These are phyloP conservation scores for Dichotomocladium elegans DNA, from an alignment of 371 early-diverging fungal genomes.

Conservation along the genomic window DNA sequence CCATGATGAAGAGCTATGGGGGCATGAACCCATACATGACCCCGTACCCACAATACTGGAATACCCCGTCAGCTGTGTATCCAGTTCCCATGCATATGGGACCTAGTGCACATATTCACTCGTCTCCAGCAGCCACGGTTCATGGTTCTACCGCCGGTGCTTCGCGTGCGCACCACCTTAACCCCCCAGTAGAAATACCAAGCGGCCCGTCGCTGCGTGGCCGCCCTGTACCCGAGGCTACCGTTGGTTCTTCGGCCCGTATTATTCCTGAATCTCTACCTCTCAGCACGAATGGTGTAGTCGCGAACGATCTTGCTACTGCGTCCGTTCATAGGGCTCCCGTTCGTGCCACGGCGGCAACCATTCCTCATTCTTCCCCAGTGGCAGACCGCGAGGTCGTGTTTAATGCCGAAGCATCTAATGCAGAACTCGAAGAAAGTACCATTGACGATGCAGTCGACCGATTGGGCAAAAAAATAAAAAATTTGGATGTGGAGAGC, in stretches of 20 bases:
- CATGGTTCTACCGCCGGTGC: no score
- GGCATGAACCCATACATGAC: constrained; percentile 35
- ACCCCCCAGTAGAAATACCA: constrained; percentile 22
- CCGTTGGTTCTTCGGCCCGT: constrained; percentile 16
- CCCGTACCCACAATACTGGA: constrained; percentile 24
- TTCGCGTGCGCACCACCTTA: no score
- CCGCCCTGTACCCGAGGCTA: no score
- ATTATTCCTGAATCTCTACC: not conserved
- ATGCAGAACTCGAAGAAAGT: not conserved
- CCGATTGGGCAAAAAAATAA: not conserved
- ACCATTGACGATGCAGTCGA: constrained; percentile 5
- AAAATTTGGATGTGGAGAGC: constrained; percentile 4
- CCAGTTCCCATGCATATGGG: constrained; percentile 16
- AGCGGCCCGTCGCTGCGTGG: constrained; percentile 6
- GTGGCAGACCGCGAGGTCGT: constrained; percentile 8
- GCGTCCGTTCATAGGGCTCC: constrained; percentile 3
- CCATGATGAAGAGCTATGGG: constrained; percentile 33
- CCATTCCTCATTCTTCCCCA: no score
- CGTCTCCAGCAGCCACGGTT: constrained; percentile 30
- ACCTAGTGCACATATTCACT: constrained; percentile 15
- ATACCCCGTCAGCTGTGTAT: constrained; percentile 21
- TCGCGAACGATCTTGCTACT: constrained; percentile 3
- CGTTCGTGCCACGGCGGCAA: not conserved
- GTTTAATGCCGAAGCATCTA: not conserved
- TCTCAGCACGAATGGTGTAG: constrained; percentile 18